phyloP scores from a whole-genome alignment of 345 rosid species.

The Citrus hindsii region DNA sequence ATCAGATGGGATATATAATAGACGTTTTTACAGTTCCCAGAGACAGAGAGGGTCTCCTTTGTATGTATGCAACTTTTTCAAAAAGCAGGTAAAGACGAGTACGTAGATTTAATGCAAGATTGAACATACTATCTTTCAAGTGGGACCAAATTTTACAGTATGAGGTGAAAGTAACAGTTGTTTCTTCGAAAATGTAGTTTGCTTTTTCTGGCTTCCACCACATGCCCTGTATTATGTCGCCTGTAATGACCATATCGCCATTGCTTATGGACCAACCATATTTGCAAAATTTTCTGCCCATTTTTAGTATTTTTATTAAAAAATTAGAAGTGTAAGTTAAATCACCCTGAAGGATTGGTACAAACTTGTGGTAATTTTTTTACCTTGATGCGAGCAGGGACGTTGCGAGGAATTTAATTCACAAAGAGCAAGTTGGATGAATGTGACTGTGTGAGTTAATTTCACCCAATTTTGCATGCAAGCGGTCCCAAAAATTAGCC shows the following conservation, averaged over 20 bases:
- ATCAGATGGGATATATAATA: not conserved
- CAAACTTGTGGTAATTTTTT: too few relatives aligned
- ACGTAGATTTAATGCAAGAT: conserved; percentile 8
- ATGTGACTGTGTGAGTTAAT: too few relatives aligned
- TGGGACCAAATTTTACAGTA: conserved; percentile 4
- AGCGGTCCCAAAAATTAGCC: too few relatives aligned
- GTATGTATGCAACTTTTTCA: conserved; percentile 11
- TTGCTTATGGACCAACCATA: not conserved
- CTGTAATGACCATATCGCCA: not conserved
- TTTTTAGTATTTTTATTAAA: too few relatives aligned
- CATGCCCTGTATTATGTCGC: not conserved
- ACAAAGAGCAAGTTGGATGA: too few relatives aligned
- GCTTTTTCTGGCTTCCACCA: not conserved
- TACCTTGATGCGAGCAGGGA: too few relatives aligned
- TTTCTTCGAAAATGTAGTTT: not conserved
- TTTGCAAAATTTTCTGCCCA: not conserved
- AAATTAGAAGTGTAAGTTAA: too few relatives aligned
- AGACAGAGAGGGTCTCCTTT: not conserved
- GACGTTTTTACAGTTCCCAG: conserved; percentile 16
- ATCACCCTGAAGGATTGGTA: too few relatives aligned
- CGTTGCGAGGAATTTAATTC: too few relatives aligned
- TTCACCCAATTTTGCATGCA: too few relatives aligned
- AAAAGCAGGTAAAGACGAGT: conserved; percentile 6
- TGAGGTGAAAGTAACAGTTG: conserved; percentile 9
- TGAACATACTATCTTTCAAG: not conserved